Evolutionary conservation across 768 basidiomycete genomes (phyloP).

Genomic region (Kwoniella dejecticola): DNA sequence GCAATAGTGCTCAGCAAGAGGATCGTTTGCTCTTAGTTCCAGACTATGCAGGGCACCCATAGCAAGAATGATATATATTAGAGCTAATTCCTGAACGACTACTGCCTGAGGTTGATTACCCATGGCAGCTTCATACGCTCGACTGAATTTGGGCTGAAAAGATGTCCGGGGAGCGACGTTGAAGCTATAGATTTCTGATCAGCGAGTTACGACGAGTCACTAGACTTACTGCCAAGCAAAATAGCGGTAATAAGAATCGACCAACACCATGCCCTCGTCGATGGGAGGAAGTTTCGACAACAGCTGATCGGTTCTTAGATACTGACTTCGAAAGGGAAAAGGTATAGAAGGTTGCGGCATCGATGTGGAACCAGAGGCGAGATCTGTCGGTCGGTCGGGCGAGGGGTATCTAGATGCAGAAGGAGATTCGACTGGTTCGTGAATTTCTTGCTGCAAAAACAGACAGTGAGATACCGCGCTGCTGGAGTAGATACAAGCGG

Average conservation of each 20-base stretch:
- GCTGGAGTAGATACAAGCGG: neutral
- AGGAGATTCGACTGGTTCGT: neutral
- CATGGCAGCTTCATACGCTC: neutral
- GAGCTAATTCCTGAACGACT: constrained; percentile 17
- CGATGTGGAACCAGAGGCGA: neutral
- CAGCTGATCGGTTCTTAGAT: neutral
- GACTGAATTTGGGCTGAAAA: constrained; percentile 8
- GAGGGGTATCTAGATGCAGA: neutral
- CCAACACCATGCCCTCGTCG: constrained; percentile 16
- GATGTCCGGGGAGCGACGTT: constrained; percentile 16
- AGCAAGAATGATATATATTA: constrained; percentile 20
- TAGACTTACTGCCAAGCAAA: constrained; percentile 33
- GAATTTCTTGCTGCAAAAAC: neutral
- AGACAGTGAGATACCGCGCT: neutral
- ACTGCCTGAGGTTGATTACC: neutral
- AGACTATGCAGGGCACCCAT: constrained; percentile 26
- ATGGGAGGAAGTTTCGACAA: constrained; percentile 13
- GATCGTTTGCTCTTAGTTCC: constrained; percentile 19
- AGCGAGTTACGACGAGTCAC: neutral
- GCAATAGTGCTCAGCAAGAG: constrained; percentile 9
- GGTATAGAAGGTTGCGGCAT: neutral
- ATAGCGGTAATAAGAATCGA: constrained; percentile 26
- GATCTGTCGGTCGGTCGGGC: neutral
- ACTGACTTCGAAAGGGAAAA: neutral
- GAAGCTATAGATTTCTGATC: constrained; percentile 2